Conservation (phyloP, 2,329 filamentous ascomycete genomes). For the Cladophialophora immunda region DNA sequence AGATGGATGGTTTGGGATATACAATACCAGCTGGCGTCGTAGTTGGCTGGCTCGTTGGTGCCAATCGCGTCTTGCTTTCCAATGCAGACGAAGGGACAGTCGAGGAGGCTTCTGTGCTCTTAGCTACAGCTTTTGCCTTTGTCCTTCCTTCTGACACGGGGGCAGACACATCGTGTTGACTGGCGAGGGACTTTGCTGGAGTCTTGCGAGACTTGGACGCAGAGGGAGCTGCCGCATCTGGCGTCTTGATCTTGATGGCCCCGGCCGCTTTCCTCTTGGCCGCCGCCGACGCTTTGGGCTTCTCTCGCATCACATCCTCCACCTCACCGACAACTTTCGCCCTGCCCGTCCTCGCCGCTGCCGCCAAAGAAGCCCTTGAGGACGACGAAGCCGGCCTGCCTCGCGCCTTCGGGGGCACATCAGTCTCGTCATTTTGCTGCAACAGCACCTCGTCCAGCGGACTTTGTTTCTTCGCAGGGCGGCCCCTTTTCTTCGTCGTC, state of each 20-base stretch:
- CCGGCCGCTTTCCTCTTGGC: background rate
- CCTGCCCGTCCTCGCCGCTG: background rate
- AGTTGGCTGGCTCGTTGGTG: background rate
- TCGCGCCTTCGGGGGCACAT: background rate
- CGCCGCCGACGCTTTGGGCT: background rate
- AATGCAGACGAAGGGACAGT: background rate
- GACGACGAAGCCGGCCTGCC: background rate
- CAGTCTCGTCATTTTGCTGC: background rate
- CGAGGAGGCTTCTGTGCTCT: constrained; percentile 11
- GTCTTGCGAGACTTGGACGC: background rate
- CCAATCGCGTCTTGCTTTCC: background rate
- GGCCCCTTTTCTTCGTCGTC: constrained; percentile 33
- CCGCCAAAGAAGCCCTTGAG: background rate
- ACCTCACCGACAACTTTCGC: background rate
- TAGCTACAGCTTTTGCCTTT: constrained; percentile 9
- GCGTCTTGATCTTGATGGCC: constrained; percentile 6
- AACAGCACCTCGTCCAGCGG: background rate
- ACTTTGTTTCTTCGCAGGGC: constrained; percentile 31
- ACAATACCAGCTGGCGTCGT: background rate
- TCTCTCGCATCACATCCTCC: background rate
- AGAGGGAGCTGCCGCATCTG: background rate
- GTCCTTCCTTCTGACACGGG: background rate
- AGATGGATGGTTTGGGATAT: constrained; percentile 1
- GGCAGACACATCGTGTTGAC: background rate
- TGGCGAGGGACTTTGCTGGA: background rate